Evolutionary conservation across 495 filamentous ascomycete genomes (phyloP).

Genomic region (Penicillium macrosclerotiorum): DNA sequence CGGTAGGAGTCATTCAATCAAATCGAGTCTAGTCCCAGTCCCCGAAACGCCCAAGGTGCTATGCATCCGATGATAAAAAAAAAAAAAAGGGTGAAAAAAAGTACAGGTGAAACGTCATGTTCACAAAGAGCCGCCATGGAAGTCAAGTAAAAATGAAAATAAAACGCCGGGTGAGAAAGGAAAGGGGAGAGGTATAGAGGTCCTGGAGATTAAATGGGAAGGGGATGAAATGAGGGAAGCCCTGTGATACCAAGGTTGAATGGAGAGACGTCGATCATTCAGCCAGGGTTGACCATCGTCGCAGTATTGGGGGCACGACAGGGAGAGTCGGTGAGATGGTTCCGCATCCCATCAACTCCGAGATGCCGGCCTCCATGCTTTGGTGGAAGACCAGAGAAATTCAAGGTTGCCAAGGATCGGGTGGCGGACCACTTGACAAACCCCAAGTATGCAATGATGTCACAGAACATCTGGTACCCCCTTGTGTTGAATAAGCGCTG

Average conservation of each 20-base stretch:
- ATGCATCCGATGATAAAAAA: constrained; percentile 29
- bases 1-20: constrained; percentile 30
- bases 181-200: too few relatives aligned
- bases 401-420: constrained; percentile 23
- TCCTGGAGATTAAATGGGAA: too few relatives aligned
- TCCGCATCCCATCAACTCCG: not conserved
- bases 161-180: constrained; percentile 18
- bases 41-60: constrained; percentile 35
- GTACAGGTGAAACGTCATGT: constrained; percentile 19
- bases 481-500: constrained; percentile 20
- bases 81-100: constrained; percentile 15
- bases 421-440: constrained; percentile 24
- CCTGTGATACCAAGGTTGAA: constrained; percentile 14
- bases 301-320: too few relatives aligned
- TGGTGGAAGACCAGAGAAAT: constrained; percentile 13
- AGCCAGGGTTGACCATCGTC: too few relatives aligned
- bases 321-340: too few relatives aligned
- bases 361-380: constrained; percentile 1
- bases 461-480: constrained; percentile 21
- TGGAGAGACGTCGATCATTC: constrained; percentile 7
- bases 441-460: constrained; percentile 32
- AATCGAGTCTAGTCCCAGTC: constrained; percentile 35
- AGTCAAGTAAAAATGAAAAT: constrained; percentile 6
- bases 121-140: constrained; percentile 20
- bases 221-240: constrained; percentile 2